Base-by-base conservation (phyloP, 1,139 yeast species). In the Candida albicans region DNA sequence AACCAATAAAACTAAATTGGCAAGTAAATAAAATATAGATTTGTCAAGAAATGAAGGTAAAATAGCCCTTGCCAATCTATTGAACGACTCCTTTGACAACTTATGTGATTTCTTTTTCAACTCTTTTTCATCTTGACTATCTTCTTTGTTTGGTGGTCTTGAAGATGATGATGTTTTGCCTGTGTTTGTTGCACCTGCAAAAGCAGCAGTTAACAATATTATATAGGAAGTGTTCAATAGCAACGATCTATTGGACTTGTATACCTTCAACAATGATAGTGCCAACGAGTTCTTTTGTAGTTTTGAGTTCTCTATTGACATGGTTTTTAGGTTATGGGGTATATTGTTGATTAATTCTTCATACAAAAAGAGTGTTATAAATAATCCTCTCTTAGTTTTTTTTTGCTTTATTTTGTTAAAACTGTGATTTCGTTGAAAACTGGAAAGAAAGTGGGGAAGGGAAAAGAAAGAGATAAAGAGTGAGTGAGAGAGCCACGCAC, bases 1-100 rank as follows among this genome's bases (percentile, higher is more conserved):
- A 2, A 87, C 77, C 41, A 90, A 70, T 24, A 89, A 70, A 0
- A 72, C 62, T 7, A 90, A 64, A 61, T 91, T 96, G 0, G 80
- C 56, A 0, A 65, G 52, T 37, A 89, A 74, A 51, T 65, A 62
- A 41, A 68, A 62, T 41, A 78, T 64, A 3, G 73, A 64, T 9
- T 62, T 54, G 51, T 69, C 67, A 24, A 53, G 51, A 18, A 49
- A 48, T 2, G 64, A 51, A 0, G 81, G 81, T 7, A 76, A 61
- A 1, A 75, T 68, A 1, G 80, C 67, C 27, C 59, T 63, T 49
- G 64, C 53, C 29, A 74, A 56, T 29, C 71, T 49, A 26, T 51
- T 41, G 27, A 72, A 57, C 0, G 78, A 64, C 18, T 64, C 68
- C 43, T 57, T 64, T 11, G 73, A 55, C 4, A 77, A 48, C 47